Evolutionary conservation across 2,329 filamentous ascomycete species (phyloP), one percentile per base, ranked within the genome.

Genomic region (Beauveria sp.): DNA sequence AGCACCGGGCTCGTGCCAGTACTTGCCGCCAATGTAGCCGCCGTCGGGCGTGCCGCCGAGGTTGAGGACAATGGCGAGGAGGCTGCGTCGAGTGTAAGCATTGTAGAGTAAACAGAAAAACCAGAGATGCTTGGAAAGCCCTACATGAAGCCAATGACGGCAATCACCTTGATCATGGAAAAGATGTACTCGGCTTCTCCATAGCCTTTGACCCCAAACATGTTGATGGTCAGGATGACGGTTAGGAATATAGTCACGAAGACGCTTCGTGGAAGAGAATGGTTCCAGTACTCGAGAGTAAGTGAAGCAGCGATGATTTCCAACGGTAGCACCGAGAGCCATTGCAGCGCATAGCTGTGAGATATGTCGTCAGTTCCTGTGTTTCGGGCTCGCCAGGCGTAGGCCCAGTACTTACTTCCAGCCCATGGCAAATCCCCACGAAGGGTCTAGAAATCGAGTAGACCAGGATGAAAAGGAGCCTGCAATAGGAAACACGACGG

Each of bases 171-270:
- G 76, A 97, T 79, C 57, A 92, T 85, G 37, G 90, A 89, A 70
- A 96, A 94, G 61, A 92, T 77, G 66, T 96, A 96, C 69, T 96
- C 92, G 18, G 90, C 91, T 73, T 96, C 92, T 69, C 91, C 92
- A 67, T 96, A 96, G 28, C 89, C 90, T 70, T 89, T 90, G 64
- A 97, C 89, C 55, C 92, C 91, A 68, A 93, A 94, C 65, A 96
- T 73, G 71, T 97, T 96, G 75, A 97, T 96, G 34, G 74, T 67
- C 50, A 96, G 80, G 66, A 96, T 93, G 59, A 88, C 68, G 18
- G 85, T 63, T 62, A 94, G 83, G 73, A 97, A 97, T 48, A 97
- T 78, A 47, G 90, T 84, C 28, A 97, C 90, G 76, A 90, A 97
- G 30, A 90, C 87, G 58, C 88, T 85, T 64, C 86, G 85, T 30